These are phyloP conservation scores for Anastatica hierochuntica DNA, from an alignment of 345 rosid species.

Conservation along the genomic window DNA sequence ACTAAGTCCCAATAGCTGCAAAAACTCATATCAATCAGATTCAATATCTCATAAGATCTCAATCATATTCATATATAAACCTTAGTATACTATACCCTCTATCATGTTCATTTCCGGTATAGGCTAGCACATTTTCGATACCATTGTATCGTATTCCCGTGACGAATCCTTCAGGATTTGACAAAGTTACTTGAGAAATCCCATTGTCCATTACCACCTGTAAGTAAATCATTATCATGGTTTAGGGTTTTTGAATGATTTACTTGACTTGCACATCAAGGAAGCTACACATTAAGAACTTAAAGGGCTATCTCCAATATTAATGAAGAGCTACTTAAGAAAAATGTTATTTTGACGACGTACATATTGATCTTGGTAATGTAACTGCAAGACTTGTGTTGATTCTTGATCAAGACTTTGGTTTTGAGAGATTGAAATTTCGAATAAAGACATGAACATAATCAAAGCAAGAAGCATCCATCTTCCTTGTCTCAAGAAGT, in stretches of 20 bases:
- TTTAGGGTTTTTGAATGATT: conserved; percentile 4
- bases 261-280: conserved; percentile 14
- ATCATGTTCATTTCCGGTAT: conserved; percentile 44
- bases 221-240: not conserved
- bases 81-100: no score
- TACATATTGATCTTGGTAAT: conserved; percentile 23
- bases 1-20: conserved; percentile 29
- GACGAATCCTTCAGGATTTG: conserved; percentile 69
- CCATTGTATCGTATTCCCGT: conserved; percentile 47
- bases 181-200: conserved; percentile 51
- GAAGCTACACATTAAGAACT: not conserved
- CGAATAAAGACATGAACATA: conserved; percentile 10
- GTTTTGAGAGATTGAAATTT: conserved; percentile 11
- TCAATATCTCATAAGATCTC: no score
- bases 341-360: no score
- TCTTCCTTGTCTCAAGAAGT: conserved; percentile 4
- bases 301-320: not conserved
- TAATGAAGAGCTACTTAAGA: not conserved
- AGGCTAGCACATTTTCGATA: conserved; percentile 75
- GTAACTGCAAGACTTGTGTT: conserved; percentile 14
- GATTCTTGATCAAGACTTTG: conserved; percentile 14
- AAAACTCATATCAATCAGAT: not conserved
- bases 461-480: conserved; percentile 8
- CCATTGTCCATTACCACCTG: conserved; percentile 87
- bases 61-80: not conserved